Percentiles rank a stretch among this genome's conserved stretches.
phyloP scores from a whole-genome alignment of 148 eudicot species.

The Fagopyrum esculentum region DNA sequence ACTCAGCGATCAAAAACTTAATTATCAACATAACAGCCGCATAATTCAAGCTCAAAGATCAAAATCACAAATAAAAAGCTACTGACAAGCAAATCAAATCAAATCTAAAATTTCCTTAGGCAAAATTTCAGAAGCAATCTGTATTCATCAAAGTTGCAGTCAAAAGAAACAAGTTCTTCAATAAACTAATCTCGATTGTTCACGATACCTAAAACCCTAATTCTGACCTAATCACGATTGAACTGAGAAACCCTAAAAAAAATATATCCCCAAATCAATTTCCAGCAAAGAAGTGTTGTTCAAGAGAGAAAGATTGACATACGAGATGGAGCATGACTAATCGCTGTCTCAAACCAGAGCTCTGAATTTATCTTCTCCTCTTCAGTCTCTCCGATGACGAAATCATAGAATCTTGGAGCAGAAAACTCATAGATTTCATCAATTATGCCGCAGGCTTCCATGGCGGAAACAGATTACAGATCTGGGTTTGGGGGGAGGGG shows the following conservation, averaged over 20 bases:
- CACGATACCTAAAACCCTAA: not conserved
- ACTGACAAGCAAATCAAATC: too few relatives aligned
- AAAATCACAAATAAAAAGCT: too few relatives aligned
- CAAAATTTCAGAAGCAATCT: not conserved
- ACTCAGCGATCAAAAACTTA: not conserved
- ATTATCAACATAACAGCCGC: too few relatives aligned
- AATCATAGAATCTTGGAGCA: slow-evolving; percentile 75
- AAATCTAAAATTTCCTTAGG: not conserved
- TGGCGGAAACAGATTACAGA: not conserved
- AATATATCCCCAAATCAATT: not conserved
- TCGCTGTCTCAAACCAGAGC: slow-evolving; percentile 73
- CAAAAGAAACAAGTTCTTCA: not conserved
- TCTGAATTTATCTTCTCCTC: slow-evolving; percentile 51
- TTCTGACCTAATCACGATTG: not conserved
- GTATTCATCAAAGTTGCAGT: not conserved
- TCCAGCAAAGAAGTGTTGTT: not conserved
- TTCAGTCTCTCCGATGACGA: slow-evolving; percentile 57
- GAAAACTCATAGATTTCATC: slow-evolving; percentile 74
- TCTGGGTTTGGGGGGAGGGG: not conserved
- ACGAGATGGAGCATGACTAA: slow-evolving; percentile 81
- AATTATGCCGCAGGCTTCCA: slow-evolving; percentile 40
- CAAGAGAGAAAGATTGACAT: slow-evolving; percentile 17
- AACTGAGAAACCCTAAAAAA: not conserved
- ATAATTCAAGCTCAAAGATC: too few relatives aligned
- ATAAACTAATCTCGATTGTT: not conserved